phyloP scores from a whole-genome alignment of 306 rosid genomes.

The Cucurbita ficifolia region DNA sequence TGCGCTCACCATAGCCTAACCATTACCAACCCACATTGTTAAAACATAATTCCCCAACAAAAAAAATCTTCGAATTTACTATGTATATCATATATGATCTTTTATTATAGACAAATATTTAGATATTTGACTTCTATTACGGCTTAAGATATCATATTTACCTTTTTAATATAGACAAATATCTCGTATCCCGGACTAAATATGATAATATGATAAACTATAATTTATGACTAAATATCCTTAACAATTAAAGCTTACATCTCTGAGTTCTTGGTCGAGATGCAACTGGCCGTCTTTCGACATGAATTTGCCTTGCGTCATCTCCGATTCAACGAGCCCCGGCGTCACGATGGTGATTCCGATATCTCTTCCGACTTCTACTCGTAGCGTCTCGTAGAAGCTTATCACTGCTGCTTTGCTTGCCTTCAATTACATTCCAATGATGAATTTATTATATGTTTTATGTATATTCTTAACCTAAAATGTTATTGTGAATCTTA shows the following conservation, averaged over 20 bases:
- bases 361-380: conserved; percentile 41
- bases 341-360: conserved; percentile 55
- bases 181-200: too few species aligned
- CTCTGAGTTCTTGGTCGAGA: conserved; percentile 41
- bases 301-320: conserved; percentile 45
- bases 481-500: neutral
- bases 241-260: conserved; percentile 28
- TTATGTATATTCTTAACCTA: too few species aligned
- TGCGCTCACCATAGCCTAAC: conserved; percentile 20
- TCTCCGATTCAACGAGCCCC: conserved; percentile 43
- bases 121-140: too few species aligned
- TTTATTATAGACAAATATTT: too few species aligned
- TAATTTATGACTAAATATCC: too few species aligned
- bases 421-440: conserved; percentile 16
- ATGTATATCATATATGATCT: too few species aligned
- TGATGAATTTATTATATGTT: too few species aligned
- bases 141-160: too few species aligned
- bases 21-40: neutral
- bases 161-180: too few species aligned
- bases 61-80: too few species aligned
- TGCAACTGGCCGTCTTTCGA: conserved; percentile 24
- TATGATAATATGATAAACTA: too few species aligned
- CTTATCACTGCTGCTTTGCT: conserved; percentile 52
- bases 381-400: conserved; percentile 43
- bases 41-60: too few species aligned